Evolutionary conservation across 306 rosid genomes (phyloP).

Genomic region (Prinsepia uniflora): DNA sequence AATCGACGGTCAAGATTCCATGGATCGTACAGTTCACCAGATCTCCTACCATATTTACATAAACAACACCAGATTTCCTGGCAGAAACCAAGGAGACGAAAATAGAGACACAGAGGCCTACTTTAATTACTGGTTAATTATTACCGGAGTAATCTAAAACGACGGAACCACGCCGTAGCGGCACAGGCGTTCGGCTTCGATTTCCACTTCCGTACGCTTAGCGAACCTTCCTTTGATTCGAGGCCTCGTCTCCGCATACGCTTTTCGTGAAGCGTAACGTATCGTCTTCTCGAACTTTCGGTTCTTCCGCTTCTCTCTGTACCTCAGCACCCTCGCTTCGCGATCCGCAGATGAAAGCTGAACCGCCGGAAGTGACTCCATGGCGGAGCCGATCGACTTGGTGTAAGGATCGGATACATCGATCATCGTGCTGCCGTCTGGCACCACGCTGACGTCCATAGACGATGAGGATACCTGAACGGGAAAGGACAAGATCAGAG

Average conservation of each 20-base stretch:
- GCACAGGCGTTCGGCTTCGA: conserved; percentile 44
- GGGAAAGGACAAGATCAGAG: background rate
- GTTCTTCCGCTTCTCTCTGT: conserved; percentile 95
- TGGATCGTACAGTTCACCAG: conserved; percentile 20
- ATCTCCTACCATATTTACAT: background rate
- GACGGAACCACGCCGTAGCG: conserved; percentile 91
- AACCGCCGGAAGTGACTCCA: conserved; percentile 32
- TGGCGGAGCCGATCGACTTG: conserved; percentile 23
- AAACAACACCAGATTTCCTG: background rate
- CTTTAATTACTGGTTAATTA: background rate
- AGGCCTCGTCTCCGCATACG: conserved; percentile 92
- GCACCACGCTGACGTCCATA: conserved; percentile 76
- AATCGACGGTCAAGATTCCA: conserved; percentile 33
- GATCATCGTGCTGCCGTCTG: conserved; percentile 53
- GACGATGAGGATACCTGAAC: conserved; percentile 85
- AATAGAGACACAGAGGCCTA: background rate
- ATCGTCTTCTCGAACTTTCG: conserved; percentile 94
- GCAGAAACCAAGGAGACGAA: background rate
- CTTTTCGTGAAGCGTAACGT: conserved; percentile 90
- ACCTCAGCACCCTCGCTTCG: conserved; percentile 91
- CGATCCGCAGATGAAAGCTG: conserved; percentile 73
- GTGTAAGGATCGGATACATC: conserved; percentile 49
- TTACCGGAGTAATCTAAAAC: conserved; percentile 20
- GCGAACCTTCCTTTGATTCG: conserved; percentile 96
- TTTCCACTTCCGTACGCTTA: conserved; percentile 53